Conservation (phyloP, 257 asterid genomes). For the Petrea volubilis region DNA sequence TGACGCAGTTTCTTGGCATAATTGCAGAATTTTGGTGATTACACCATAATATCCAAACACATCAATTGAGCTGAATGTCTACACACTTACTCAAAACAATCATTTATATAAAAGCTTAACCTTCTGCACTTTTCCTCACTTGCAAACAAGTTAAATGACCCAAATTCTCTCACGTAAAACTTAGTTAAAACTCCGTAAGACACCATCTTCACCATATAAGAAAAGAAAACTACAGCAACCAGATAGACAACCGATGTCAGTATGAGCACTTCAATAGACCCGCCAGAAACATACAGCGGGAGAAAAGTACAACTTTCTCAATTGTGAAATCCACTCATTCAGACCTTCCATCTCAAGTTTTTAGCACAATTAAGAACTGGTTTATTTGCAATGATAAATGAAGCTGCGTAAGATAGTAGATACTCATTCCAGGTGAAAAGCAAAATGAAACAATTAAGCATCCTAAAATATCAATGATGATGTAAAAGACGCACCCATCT, state of each 20-base stretch:
- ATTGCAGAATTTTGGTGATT: background rate
- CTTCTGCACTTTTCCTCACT: background rate
- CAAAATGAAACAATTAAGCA: slow-evolving; percentile 21
- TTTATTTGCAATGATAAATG: slow-evolving; percentile 5
- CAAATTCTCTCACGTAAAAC: slow-evolving; percentile 5
- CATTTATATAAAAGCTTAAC: background rate
- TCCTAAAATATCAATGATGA: slow-evolving; percentile 28
- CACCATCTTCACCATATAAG: background rate
- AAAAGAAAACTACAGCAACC: background rate
- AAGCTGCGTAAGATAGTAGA: slow-evolving; percentile 1
- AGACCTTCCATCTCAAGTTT: background rate
- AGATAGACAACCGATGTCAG: background rate
- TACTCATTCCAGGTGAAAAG: slow-evolving; percentile 15
- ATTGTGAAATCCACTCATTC: background rate
- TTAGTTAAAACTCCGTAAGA: background rate
- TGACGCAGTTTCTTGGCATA: slow-evolving; percentile 10
- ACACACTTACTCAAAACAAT: background rate
- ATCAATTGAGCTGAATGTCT: background rate
- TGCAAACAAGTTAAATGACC: background rate
- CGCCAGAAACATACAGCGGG: background rate
- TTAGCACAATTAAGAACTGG: background rate
- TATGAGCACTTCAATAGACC: background rate
- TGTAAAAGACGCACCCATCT: slow-evolving; percentile 77
- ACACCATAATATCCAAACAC: background rate
- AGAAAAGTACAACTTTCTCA: background rate